Base-by-base conservation (phyloP, 2,329 filamentous ascomycete species). In the Eutypa lata region DNA sequence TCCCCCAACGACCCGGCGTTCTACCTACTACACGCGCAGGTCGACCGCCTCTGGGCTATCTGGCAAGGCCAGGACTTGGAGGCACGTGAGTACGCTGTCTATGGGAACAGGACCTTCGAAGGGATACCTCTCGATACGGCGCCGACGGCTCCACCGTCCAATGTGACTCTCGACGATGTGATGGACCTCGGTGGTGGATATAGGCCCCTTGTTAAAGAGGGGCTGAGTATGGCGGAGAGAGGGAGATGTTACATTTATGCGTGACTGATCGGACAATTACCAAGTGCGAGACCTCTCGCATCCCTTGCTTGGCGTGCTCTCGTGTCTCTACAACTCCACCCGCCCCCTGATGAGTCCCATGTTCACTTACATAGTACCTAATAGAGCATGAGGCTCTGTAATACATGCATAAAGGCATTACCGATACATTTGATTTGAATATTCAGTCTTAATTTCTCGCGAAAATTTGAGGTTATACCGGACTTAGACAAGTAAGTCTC, bases 241-340 rank as follows among this genome's bases (percentile, higher is more conserved):
- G 57, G 59, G 3, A 46, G 57, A 13, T 61, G 59, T 37, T 61
- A 59, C 38, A 49, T 59, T 13, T 59, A 60, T 16, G 54, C 56
- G 37, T 60, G 55, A 44, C 10, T n/a, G n/a, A n/a, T n/a, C n/a
- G n/a, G n/a, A n/a, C n/a, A n/a, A n/a, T n/a, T n/a, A n/a, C n/a
- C n/a, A n/a, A n/a, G n/a, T n/a, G n/a, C n/a, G n/a, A n/a, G n/a
- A n/a, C n/a, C n/a, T n/a, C n/a, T n/a, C n/a, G n/a, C n/a, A n/a
- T n/a, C n/a, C n/a, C n/a, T n/a, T n/a, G n/a, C n/a, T n/a, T n/a
- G n/a, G n/a, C n/a, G n/a, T n/a, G n/a, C n/a, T n/a, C n/a, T n/a
- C n/a, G n/a, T n/a, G n/a, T n/a, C n/a, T n/a, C n/a, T n/a, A n/a
- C n/a, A n/a, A n/a, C n/a, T n/a, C n/a, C n/a, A n/a, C n/a, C n/a